Percentiles rank a stretch among this genome's conserved stretches.
phyloP scores from a whole-genome alignment of 805 yeast species.

The Candida golubevii region DNA sequence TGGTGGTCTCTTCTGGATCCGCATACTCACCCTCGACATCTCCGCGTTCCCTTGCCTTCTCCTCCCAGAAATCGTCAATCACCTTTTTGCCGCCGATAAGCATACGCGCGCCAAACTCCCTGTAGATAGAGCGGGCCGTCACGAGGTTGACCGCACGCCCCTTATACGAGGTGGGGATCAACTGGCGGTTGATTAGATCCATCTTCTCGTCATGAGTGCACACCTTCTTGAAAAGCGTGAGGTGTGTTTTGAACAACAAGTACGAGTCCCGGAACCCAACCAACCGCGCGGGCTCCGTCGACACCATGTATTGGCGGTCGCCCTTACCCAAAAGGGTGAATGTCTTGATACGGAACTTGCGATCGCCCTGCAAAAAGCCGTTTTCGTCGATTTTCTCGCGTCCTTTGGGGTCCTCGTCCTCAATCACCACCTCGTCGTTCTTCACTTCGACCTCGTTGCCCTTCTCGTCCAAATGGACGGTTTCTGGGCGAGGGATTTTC shows the following conservation, averaged over 20 bases:
- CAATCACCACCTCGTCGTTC: slow-evolving; percentile 75
- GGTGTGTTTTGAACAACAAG: slow-evolving; percentile 81
- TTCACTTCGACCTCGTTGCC: slow-evolving; percentile 62
- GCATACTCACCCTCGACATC: slow-evolving; percentile 69
- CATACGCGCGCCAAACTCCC: slow-evolving; percentile 88
- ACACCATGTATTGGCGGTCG: slow-evolving; percentile 74
- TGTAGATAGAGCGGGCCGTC: slow-evolving; percentile 81
- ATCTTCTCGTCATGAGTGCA: slow-evolving; percentile 74
- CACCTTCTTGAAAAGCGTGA: slow-evolving; percentile 66
- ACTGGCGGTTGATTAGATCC: slow-evolving; percentile 73
- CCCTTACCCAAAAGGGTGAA: slow-evolving; percentile 67
- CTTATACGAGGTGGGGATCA: slow-evolving; percentile 85
- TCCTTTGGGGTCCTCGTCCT: slow-evolving; percentile 71
- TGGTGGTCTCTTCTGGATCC: slow-evolving; percentile 42
- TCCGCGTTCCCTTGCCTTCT: slow-evolving; percentile 52
- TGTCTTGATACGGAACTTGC: slow-evolving; percentile 68
- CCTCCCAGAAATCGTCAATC: slow-evolving; percentile 85
- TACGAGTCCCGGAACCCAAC: slow-evolving; percentile 93
- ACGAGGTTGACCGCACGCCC: slow-evolving; percentile 87
- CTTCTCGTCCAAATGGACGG: slow-evolving; percentile 52
- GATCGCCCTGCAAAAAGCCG: slow-evolving; percentile 68
- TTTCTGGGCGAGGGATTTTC: slow-evolving; percentile 35
- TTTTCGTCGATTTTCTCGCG: slow-evolving; percentile 61
- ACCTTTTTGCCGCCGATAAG: slow-evolving; percentile 76
- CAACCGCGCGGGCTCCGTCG: slow-evolving; percentile 94